Percentiles rank a stretch among this genome's conserved stretches.
phyloP scores from a whole-genome alignment of 495 filamentous ascomycete species.

The Staphylotrichum tortipilum region DNA sequence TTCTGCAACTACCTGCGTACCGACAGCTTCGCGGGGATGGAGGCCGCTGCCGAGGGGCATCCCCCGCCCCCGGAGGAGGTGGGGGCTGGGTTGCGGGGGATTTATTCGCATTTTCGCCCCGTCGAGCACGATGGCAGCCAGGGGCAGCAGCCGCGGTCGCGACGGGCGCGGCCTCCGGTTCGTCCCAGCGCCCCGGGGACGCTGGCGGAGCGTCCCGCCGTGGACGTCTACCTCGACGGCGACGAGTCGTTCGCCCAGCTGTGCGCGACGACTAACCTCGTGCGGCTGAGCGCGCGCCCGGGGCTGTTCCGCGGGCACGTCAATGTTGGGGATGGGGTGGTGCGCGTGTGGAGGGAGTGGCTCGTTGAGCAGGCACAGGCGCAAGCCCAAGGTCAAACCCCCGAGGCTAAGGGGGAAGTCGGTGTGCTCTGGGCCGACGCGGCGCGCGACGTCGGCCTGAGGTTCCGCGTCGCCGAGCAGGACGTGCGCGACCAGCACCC shows the following conservation, averaged over 20 bases:
- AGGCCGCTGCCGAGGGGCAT: conserved; percentile 29
- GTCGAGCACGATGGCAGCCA: conserved; percentile 39
- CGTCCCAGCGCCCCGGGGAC: too few species aligned
- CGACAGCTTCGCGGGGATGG: conserved; percentile 34
- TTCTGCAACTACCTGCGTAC: conserved; percentile 62
- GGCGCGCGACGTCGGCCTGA: conserved; percentile 47
- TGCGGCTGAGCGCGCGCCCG: conserved; percentile 51
- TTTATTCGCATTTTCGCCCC: conserved; percentile 53
- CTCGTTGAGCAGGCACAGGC: conserved; percentile 35
- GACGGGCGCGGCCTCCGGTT: too few species aligned
- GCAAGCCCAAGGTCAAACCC: conserved; percentile 10
- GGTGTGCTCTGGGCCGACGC: conserved; percentile 52
- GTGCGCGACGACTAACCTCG: conserved; percentile 57
- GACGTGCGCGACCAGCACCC: conserved; percentile 26
- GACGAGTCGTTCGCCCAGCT: conserved; percentile 66
- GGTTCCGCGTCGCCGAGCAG: conserved; percentile 39
- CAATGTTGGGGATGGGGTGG: conserved; percentile 53
- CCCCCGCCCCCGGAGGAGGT: background rate
- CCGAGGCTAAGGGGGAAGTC: background rate
- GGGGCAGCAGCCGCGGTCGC: conserved; percentile 11
- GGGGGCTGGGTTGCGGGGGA: conserved; percentile 21
- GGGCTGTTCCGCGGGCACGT: conserved; percentile 52
- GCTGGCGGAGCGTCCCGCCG: conserved; percentile 32
- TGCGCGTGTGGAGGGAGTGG: conserved; percentile 64
- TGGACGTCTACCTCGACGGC: conserved; percentile 56